Percentiles rank a stretch among this genome's conserved stretches.
Conservation (phyloP, 2,329 filamentous ascomycete species). For the Diaporthe sp. region DNA sequence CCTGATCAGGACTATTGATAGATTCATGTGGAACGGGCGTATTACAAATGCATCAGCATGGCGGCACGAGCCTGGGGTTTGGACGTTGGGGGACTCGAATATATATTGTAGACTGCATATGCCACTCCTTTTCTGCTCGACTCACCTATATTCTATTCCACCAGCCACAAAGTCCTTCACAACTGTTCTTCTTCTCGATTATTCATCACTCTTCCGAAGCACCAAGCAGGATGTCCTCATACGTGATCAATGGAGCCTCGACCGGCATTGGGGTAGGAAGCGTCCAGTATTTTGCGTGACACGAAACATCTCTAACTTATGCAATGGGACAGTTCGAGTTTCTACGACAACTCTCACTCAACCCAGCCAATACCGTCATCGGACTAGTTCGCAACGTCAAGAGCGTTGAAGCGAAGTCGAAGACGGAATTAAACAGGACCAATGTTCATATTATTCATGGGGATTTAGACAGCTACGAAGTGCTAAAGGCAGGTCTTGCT, state of each 20-base stretch:
- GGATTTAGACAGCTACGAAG: conserved; percentile 57
- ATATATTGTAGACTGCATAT: not conserved
- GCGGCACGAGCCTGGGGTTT: not conserved
- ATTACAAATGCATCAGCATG: not conserved
- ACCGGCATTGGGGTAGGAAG: conserved; percentile 46
- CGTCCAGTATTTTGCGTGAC: not conserved
- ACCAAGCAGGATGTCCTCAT: conserved; percentile 24
- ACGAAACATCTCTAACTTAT: not conserved
- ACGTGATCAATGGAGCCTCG: conserved; percentile 45
- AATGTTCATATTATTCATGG: conserved; percentile 64
- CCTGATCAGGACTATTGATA: not conserved
- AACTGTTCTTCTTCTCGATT: not conserved
- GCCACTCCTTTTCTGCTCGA: not conserved
- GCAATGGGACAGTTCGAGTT: conserved; percentile 60
- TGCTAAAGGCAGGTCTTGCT: conserved; percentile 45
- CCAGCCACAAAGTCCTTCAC: not conserved
- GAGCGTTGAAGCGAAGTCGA: conserved; percentile 58
- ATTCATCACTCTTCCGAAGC: not conserved
- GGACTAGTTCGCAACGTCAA: conserved; percentile 63
- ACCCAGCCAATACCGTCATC: conserved; percentile 59
- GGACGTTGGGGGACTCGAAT: not conserved
- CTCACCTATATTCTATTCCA: not conserved
- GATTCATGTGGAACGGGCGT: not conserved
- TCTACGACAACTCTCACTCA: conserved; percentile 59
- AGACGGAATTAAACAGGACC: conserved; percentile 53